phyloP scores from a whole-genome alignment of 2,329 filamentous ascomycete genomes.

The Trichoderma harzianum region DNA sequence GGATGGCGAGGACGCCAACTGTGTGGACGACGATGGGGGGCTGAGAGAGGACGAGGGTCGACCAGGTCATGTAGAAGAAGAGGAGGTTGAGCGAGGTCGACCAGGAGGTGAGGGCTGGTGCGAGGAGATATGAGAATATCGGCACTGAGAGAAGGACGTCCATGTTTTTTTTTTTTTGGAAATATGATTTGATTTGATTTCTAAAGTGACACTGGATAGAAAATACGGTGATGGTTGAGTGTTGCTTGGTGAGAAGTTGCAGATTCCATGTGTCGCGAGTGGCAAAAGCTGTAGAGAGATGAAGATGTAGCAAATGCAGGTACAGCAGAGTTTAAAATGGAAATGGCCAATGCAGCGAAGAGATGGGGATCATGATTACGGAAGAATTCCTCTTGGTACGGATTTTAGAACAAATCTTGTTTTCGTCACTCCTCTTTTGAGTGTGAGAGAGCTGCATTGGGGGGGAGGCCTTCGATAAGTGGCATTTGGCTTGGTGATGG shows the following conservation, averaged over 20 bases:
- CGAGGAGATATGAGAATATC: conserved; percentile 64
- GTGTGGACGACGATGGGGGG: conserved; percentile 72
- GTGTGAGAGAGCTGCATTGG: background rate
- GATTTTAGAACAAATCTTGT: background rate
- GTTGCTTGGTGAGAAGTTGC: background rate
- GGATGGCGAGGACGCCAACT: conserved; percentile 64
- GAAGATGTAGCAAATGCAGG: background rate
- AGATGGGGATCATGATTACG: background rate
- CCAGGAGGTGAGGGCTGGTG: conserved; percentile 62
- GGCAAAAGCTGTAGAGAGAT: background rate
- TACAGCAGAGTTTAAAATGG: conserved; percentile 1
- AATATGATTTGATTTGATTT: background rate
- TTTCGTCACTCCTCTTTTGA: background rate
- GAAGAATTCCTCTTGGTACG: background rate
- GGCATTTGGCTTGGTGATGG: background rate
- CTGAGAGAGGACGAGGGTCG: conserved; percentile 75
- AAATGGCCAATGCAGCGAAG: background rate
- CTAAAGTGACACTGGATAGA: background rate
- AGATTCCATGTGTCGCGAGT: background rate
- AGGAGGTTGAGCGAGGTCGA: conserved; percentile 78
- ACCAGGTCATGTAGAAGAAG: conserved; percentile 91
- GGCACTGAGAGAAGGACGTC: conserved; percentile 70
- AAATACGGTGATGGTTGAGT: background rate
- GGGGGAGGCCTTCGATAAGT: background rate
- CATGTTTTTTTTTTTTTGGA: conserved; percentile 45